Base-by-base conservation (phyloP, 73 alveolate species). In the Paramecium sonneborni region DNA sequence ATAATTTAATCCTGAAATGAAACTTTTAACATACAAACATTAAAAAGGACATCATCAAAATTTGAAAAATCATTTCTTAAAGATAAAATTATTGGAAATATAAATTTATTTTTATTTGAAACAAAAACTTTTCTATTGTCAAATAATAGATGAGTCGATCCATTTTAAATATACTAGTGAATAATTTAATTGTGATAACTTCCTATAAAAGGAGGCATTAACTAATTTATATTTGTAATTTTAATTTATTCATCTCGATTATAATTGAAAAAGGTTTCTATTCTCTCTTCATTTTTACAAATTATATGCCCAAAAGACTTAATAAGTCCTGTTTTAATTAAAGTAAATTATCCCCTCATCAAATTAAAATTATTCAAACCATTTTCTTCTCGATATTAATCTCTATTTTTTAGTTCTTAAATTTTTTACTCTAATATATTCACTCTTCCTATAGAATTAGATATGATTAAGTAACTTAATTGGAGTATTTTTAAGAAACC, bases 11-110 rank as follows among this genome's bases (percentile, higher is more conserved):
- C 90, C 44, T 79, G 14, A 46, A 46, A 46, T 79, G 69, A 23
- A 24, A 46, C 55, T 23, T 79, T 79, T 20, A 79, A 23, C 44
- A 79, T 21, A 24, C 55, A 37, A 79, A 79, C 90, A 79, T 79
- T 43, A 44, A 79, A 79, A 1, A 44, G 14, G 34, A 74, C 39
- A 79, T 79, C 90, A 1, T 79, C 90, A 7, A 79, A 11, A 46
- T 79, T 46, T 0, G 90, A 4, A 79, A 79, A 79, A 43, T 79
- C 90, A 23, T 79, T 44, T 79, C 90, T 79, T n/a, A 79, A 14
- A 1, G 90, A 37, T 30, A 79, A 30, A 20, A 62, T 24, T 1
- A 79, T 62, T 0, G 90, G 90, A 37, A 79, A 79, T 11, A 79
- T 30, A 23, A 79, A 79, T 26, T 79, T 6, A 20, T 79, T 23